Evolutionary conservation across 2,329 filamentous ascomycete species (phyloP).

Genomic region (Capronia epimyces): DNA sequence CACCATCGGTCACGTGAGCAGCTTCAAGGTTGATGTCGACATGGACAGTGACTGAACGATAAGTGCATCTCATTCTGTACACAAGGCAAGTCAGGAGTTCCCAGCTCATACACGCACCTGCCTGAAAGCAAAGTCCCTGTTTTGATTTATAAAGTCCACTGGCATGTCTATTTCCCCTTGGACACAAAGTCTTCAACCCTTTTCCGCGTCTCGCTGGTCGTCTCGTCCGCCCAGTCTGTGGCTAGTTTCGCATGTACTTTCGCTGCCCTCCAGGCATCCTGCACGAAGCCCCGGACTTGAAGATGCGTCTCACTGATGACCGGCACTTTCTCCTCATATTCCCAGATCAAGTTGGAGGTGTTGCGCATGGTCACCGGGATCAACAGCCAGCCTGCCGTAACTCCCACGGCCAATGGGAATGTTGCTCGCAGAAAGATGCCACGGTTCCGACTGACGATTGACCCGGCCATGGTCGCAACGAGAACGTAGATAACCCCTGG

Average conservation of each 20-base stretch:
- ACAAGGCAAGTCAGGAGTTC: conserved; percentile 2
- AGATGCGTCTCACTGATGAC: conserved; percentile 76
- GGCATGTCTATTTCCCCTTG: conserved; percentile 25
- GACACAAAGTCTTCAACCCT: conserved; percentile 26
- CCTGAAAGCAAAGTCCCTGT: neutral
- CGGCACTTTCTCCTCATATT: conserved; percentile 85
- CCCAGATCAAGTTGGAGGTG: conserved; percentile 78
- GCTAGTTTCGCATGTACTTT: conserved; percentile 13
- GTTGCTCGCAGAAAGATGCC: conserved; percentile 74
- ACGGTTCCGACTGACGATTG: conserved; percentile 82
- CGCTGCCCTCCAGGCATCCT: conserved; percentile 53
- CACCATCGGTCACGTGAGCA: no score
- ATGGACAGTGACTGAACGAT: neutral
- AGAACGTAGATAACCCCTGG: conserved; percentile 88
- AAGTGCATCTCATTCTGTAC: conserved; percentile 11
- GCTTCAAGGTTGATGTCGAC: neutral
- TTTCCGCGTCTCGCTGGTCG: conserved; percentile 20
- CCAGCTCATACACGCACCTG: conserved; percentile 3
- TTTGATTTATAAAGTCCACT: neutral
- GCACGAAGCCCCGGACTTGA: conserved; percentile 61
- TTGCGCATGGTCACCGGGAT: conserved; percentile 88
- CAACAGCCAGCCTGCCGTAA: conserved; percentile 76
- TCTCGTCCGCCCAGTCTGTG: conserved; percentile 25
- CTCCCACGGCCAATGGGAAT: conserved; percentile 71
- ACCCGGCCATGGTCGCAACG: conserved; percentile 90